Conservation (phyloP, 495 filamentous ascomycete species). For the Neurospora pannonica region DNA sequence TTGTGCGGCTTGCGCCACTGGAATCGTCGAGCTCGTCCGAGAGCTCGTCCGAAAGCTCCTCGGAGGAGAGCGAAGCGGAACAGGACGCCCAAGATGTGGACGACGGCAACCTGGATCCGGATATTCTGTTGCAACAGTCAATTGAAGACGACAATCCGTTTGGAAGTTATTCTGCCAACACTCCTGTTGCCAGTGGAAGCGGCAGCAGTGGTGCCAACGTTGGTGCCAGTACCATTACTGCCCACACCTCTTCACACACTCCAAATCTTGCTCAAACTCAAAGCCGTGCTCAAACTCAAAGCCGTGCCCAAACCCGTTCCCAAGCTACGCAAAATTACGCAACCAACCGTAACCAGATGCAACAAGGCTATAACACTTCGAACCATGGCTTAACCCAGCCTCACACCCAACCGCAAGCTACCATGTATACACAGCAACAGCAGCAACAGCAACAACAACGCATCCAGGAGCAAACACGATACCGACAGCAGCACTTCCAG, state of each 20-base stretch:
- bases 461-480: not conserved
- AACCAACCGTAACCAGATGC: not conserved
- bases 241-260: not conserved
- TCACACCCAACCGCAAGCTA: not conserved
- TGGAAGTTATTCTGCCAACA: not conserved
- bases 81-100: not conserved
- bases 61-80: not conserved
- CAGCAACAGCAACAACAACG: slow-evolving; percentile 3
- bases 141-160: not conserved
- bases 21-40: not conserved
- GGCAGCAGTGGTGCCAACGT: not conserved
- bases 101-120: not conserved
- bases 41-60: not conserved
- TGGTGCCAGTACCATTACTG: not conserved
- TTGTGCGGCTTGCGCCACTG: not conserved
- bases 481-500: not conserved
- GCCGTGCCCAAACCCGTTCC: not conserved
- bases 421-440: not conserved
- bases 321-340: not conserved
- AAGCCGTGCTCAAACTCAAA: not conserved
- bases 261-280: not conserved
- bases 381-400: not conserved
- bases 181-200: not conserved
- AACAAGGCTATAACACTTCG: not conserved
- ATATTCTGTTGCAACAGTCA: not conserved